phyloP scores from a whole-genome alignment of 2,329 filamentous ascomycete species.

The Colletotrichum filicis region DNA sequence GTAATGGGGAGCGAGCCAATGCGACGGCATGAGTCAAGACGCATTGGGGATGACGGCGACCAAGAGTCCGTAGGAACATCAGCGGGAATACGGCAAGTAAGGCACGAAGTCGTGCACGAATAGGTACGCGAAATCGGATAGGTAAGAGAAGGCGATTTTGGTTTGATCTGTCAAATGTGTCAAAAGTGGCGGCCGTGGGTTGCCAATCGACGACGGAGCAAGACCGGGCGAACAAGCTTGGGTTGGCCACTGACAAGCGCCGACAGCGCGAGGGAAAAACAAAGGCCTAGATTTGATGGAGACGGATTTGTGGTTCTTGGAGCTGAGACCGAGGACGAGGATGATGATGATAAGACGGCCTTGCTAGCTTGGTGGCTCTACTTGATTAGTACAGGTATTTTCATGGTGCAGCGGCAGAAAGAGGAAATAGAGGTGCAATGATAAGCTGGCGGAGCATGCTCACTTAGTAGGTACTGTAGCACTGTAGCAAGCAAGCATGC shows the following conservation, averaged over 20 bases:
- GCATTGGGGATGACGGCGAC: constrained; percentile 17
- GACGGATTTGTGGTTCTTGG: background rate
- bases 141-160: background rate
- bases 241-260: constrained; percentile 8
- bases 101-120: background rate
- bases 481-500: background rate
- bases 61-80: constrained; percentile 1
- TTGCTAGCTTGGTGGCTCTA: background rate
- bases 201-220: background rate
- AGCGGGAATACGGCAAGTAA: constrained; percentile 12
- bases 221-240: constrained; percentile 3
- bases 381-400: background rate
- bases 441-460: constrained; percentile 14
- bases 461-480: too few species aligned
- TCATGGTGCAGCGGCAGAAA: background rate
- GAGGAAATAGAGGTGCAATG: constrained; percentile 15
- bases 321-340: background rate
- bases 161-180: background rate
- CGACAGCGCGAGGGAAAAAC: constrained; percentile 17
- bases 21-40: constrained; percentile 34
- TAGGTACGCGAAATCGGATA: background rate
- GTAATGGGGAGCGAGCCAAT: constrained; percentile 14
- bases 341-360: constrained; percentile 1
- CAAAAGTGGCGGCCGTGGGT: background rate
- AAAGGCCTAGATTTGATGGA: constrained; percentile 7